These are phyloP conservation scores for Blastomyces parvus DNA, from an alignment of 2,329 filamentous ascomycete genomes.

Conservation along the genomic window DNA sequence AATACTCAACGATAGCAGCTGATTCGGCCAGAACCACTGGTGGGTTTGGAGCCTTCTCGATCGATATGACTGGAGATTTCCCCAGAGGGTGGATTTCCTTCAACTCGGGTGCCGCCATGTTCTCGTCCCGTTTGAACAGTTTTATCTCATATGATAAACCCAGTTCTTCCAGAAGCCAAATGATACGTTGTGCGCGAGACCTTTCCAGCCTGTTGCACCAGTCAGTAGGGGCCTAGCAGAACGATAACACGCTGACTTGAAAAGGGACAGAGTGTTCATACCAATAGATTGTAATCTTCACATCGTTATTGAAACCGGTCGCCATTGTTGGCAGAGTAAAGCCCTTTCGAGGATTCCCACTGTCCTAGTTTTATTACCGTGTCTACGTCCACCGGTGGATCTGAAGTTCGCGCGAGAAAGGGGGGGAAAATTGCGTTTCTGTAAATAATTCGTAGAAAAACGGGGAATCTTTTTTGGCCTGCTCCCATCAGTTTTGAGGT, in stretches of 20 bases:
- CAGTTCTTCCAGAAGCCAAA: constrained; percentile 81
- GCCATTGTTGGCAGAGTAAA: constrained; percentile 15
- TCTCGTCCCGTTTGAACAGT: constrained; percentile 61
- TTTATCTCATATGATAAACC: constrained; percentile 70
- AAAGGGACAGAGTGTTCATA: constrained; percentile 26
- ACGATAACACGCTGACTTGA: neutral
- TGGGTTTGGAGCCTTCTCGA: constrained; percentile 44
- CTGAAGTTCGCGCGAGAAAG: too few species aligned
- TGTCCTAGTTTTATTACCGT: neutral
- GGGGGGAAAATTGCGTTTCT: too few species aligned
- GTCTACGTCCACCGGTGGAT: neutral
- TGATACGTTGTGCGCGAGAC: constrained; percentile 70
- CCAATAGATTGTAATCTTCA: constrained; percentile 58
- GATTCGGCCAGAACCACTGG: constrained; percentile 68
- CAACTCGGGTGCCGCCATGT: constrained; percentile 61
- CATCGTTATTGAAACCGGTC: constrained; percentile 19
- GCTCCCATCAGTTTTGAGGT: too few species aligned
- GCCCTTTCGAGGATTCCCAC: neutral
- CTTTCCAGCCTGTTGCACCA: constrained; percentile 58
- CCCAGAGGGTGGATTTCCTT: constrained; percentile 74
- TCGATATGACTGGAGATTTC: constrained; percentile 69
- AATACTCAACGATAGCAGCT: constrained; percentile 69
- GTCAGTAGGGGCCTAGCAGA: neutral
- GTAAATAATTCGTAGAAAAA: too few species aligned
- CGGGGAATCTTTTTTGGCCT: too few species aligned